A percentile compares a stretch with the other conserved stretches of the same genome.
These are phyloP conservation scores for Clavaria fumosa DNA, from an alignment of 768 basidiomycete genomes.

Conservation along the genomic window DNA sequence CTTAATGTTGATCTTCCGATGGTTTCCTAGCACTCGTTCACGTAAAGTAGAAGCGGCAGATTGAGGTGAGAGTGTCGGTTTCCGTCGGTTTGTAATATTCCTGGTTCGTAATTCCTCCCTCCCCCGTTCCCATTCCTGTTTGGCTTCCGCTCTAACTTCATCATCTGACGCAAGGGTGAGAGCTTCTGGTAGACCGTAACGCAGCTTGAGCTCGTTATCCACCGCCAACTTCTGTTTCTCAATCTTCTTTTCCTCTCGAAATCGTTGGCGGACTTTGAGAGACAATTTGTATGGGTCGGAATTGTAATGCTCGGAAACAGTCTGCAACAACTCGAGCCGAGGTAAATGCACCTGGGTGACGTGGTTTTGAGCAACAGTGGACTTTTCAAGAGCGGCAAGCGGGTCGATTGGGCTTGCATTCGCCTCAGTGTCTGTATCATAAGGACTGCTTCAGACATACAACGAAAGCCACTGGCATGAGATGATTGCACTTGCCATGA, in stretches of 20 bases:
- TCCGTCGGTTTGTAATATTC: constrained; percentile 34
- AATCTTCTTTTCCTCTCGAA: constrained; percentile 77
- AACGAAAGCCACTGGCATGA: constrained; percentile 9
- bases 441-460: not conserved
- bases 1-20: no score
- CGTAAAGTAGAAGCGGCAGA: constrained; percentile 12
- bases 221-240: constrained; percentile 48
- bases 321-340: constrained; percentile 66
- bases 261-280: constrained; percentile 55
- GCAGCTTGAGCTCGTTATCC: constrained; percentile 57
- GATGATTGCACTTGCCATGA: no score
- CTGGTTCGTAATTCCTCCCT: constrained; percentile 30
- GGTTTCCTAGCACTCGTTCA: no score
- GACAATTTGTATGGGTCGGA: constrained; percentile 81
- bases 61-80: constrained; percentile 18
- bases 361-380: constrained; percentile 57
- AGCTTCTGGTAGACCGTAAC: constrained; percentile 62
- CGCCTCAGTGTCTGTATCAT: constrained; percentile 47
- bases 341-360: constrained; percentile 62
- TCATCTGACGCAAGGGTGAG: constrained; percentile 52
- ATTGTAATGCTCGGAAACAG: constrained; percentile 62
- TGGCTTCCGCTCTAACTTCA: constrained; percentile 43
- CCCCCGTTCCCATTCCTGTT: constrained; percentile 42
- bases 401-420: constrained; percentile 59
- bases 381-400: constrained; percentile 80